Evolutionary conservation across 176 grass and related monocot species (phyloP).

Genomic region (Triticum timopheevii): DNA sequence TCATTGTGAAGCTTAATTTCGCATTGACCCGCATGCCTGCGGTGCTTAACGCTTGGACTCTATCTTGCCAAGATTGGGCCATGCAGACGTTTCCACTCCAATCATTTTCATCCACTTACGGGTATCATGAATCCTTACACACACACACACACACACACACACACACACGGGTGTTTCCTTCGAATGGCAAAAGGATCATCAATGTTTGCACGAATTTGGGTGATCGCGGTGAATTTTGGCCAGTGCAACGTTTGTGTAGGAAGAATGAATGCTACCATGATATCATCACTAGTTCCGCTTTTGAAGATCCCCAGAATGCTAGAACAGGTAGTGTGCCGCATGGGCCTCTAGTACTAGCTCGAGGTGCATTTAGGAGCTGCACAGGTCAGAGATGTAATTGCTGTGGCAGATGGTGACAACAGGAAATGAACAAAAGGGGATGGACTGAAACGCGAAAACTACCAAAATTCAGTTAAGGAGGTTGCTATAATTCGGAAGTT

Average conservation of each 20-base stretch:
- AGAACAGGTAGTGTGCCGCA: conserved; percentile 21
- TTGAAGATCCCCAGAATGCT: conserved; percentile 45
- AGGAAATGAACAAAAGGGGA: background rate
- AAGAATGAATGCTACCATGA: conserved; percentile 41
- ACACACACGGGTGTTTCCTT: background rate
- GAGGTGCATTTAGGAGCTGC: conserved; percentile 37
- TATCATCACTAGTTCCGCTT: conserved; percentile 18
- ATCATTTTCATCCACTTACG: conserved; percentile 6
- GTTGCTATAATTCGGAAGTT: background rate
- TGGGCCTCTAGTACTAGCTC: conserved; percentile 14
- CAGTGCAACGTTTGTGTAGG: background rate
- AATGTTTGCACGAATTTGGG: conserved; percentile 28
- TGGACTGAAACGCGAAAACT: background rate
- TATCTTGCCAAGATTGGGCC: background rate
- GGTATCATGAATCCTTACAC: conserved; percentile 22
- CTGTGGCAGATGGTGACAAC: conserved; percentile 14
- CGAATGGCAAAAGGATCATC: background rate
- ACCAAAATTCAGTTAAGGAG: background rate
- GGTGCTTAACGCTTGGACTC: background rate
- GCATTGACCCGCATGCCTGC: background rate
- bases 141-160: conserved; percentile 1
- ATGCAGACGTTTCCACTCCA: conserved; percentile 2
- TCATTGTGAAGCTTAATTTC: background rate
- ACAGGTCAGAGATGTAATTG: conserved; percentile 15
- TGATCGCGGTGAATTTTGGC: background rate